Conservation (phyloP, 2,329 filamentous ascomycete genomes). For the Claviceps sp. region DNA sequence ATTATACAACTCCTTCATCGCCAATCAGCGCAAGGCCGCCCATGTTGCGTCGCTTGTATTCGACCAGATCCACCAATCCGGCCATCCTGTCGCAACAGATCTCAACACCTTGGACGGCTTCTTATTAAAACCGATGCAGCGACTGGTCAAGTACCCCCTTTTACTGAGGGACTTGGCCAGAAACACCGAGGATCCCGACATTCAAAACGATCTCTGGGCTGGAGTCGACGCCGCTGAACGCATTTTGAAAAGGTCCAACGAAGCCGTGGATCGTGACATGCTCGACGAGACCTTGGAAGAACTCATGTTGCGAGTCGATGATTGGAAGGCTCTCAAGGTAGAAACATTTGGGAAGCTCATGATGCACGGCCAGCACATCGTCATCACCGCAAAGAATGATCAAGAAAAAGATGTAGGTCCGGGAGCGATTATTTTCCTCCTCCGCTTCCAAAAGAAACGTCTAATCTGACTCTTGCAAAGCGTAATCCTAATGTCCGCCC, state of each 20-base stretch:
- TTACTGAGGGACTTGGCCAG: constrained; percentile 83
- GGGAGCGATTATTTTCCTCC: background rate
- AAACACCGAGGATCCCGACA: constrained; percentile 62
- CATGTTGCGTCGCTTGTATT: constrained; percentile 74
- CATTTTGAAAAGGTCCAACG: constrained; percentile 74
- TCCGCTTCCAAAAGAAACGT: background rate
- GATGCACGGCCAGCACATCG: constrained; percentile 79
- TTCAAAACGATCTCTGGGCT: constrained; percentile 56
- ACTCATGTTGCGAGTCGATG: constrained; percentile 70
- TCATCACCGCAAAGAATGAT: constrained; percentile 79
- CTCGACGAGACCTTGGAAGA: constrained; percentile 74
- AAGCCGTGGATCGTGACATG: constrained; percentile 79
- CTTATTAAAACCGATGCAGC: constrained; percentile 89
- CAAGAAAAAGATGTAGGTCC: constrained; percentile 72
- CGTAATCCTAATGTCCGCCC: background rate
- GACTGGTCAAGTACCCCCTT: constrained; percentile 86
- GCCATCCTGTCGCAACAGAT: constrained; percentile 69
- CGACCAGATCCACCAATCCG: constrained; percentile 68
- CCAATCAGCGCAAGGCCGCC: constrained; percentile 87
- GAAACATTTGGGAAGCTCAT: constrained; percentile 85
- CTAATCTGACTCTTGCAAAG: background rate
- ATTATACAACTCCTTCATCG: constrained; percentile 94
- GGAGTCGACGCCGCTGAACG: constrained; percentile 75
- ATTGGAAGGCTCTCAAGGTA: constrained; percentile 90
- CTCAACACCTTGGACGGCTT: constrained; percentile 85